Conservation (phyloP, 2,329 filamentous ascomycete genomes). For the Incumbomyces lentus region DNA sequence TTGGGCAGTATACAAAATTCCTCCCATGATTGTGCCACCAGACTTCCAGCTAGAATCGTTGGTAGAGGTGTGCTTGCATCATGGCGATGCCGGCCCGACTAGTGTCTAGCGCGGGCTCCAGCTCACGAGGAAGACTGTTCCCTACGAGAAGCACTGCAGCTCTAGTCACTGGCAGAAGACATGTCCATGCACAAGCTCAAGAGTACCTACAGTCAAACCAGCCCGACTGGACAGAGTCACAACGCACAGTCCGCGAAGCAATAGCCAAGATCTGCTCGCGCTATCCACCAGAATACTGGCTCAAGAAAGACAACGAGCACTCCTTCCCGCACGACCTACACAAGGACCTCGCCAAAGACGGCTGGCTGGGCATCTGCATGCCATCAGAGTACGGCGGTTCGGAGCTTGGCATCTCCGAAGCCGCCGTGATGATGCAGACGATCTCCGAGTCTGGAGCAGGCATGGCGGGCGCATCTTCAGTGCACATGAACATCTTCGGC, state of each 20-base stretch:
- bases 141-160: not conserved
- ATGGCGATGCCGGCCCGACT: no score
- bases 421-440: slow-evolving; percentile 40
- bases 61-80: no score
- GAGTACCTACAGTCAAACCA: slow-evolving; percentile 22
- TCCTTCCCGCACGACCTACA: slow-evolving; percentile 34
- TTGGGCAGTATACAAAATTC: no score
- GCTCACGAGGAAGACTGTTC: no score
- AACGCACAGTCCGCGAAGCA: slow-evolving; percentile 33
- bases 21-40: no score
- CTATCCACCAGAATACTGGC: slow-evolving; percentile 37
- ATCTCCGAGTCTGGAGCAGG: slow-evolving; percentile 37
- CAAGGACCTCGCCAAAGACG: slow-evolving; percentile 29
- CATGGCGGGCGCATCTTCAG: slow-evolving; percentile 32
- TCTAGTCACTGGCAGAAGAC: slow-evolving; percentile 18
- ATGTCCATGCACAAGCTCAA: slow-evolving; percentile 16
- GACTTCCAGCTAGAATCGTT: no score
- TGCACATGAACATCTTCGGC: slow-evolving; percentile 42
- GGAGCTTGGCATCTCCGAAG: slow-evolving; percentile 34
- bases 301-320: slow-evolving; percentile 27
- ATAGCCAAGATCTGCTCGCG: slow-evolving; percentile 35
- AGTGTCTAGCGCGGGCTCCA: no score
- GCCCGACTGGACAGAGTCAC: slow-evolving; percentile 32
- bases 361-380: slow-evolving; percentile 39
- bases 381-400: slow-evolving; percentile 33